Percentiles rank a stretch among this genome's conserved stretches.
Conservation (phyloP, 805 yeast genomes). For the Metschnikowia matae region DNA sequence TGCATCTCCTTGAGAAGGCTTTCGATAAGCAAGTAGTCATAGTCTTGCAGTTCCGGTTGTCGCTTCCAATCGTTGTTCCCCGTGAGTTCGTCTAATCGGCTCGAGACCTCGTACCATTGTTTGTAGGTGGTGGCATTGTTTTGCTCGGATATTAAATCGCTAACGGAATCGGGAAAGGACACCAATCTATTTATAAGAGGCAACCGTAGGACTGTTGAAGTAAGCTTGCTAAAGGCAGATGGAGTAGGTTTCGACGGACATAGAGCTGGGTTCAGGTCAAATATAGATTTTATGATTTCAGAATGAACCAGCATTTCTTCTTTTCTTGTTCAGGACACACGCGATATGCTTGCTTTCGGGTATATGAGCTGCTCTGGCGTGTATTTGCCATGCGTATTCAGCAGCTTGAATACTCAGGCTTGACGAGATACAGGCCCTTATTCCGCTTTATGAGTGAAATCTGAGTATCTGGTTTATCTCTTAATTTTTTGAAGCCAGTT, state of each 20-base stretch:
- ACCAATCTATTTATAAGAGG: conserved; percentile 13
- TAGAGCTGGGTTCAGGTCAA: conserved; percentile 13
- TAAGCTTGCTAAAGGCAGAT: conserved; percentile 1
- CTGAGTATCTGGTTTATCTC: background rate
- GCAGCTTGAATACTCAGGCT: background rate
- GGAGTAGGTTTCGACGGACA: conserved; percentile 7
- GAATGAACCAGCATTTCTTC: conserved; percentile 8
- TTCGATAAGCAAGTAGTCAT: conserved; percentile 64
- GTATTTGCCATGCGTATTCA: background rate
- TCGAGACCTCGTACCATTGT: conserved; percentile 67
- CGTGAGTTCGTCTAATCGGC: conserved; percentile 58
- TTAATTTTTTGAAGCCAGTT: background rate
- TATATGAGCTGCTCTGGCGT: background rate
- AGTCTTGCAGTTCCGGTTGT: conserved; percentile 55
- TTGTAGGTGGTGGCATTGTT: conserved; percentile 39
- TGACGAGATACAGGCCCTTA: too few relatives aligned
- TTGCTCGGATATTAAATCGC: conserved; percentile 25
- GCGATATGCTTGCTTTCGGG: background rate
- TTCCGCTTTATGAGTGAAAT: background rate
- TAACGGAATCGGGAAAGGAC: conserved; percentile 3
- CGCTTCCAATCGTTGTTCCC: conserved; percentile 73
- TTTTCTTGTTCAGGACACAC: background rate
- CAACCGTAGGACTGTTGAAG: conserved; percentile 6
- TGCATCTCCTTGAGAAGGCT: conserved; percentile 52
- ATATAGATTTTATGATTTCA: conserved; percentile 15